phyloP scores from a whole-genome alignment of 1,284 basidiomycete genomes.

The Grifola frondosa region DNA sequence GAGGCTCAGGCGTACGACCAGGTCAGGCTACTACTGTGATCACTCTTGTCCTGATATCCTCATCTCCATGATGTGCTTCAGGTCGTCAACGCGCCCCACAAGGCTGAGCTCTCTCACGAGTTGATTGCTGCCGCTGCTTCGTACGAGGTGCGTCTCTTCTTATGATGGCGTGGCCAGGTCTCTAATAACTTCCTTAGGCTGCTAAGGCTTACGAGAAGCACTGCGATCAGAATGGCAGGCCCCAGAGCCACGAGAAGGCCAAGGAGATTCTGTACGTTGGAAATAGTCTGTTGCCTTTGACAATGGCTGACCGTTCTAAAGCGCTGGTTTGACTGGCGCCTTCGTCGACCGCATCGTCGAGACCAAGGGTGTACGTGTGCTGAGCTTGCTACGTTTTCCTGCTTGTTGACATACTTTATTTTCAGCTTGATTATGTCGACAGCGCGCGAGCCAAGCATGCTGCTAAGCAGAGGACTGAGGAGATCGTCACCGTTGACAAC shows the following conservation, averaged over 20 bases:
- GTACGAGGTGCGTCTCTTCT: constrained; percentile 32
- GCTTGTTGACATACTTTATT: not conserved
- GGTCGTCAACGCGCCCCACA: constrained; percentile 52
- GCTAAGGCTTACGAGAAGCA: constrained; percentile 47
- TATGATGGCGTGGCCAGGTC: not conserved
- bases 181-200: constrained; percentile 28
- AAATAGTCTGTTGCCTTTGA: not conserved
- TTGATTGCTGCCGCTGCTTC: constrained; percentile 63
- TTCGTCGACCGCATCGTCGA: constrained; percentile 47
- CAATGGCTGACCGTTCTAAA: constrained; percentile 9
- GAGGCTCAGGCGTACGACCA: constrained; percentile 47
- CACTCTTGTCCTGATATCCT: constrained; percentile 7
- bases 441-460: constrained; percentile 45
- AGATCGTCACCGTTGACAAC: constrained; percentile 20
- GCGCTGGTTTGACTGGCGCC: constrained; percentile 43
- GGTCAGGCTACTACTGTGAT: constrained; percentile 27
- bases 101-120: constrained; percentile 61
- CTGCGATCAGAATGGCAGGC: constrained; percentile 38
- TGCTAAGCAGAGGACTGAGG: constrained; percentile 19
- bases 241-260: constrained; percentile 37
- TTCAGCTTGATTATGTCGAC: constrained; percentile 41
- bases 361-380: constrained; percentile 39
- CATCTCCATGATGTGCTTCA: constrained; percentile 16
- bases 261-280: constrained; percentile 36
- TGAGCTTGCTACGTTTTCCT: not conserved